Conservation (phyloP, 768 basidiomycete species). For the Fistulinella prunicolor region DNA sequence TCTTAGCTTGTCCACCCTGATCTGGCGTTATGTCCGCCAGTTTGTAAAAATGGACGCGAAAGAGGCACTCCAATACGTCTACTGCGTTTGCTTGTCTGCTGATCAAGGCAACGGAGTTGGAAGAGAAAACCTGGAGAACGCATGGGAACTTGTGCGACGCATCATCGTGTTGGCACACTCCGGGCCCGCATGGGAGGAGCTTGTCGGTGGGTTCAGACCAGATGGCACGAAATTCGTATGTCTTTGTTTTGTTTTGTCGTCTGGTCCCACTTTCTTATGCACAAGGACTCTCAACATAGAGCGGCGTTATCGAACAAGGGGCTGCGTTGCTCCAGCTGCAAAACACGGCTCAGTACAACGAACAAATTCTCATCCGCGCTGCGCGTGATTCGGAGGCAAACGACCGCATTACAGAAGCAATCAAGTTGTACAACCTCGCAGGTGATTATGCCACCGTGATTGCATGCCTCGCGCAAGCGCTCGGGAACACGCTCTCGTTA, state of each 20-base stretch:
- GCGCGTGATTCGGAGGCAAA: conserved; percentile 82
- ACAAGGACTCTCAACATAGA: conserved; percentile 45
- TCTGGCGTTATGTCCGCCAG: conserved; percentile 90
- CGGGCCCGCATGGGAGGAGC: conserved; percentile 84
- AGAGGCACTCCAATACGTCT: conserved; percentile 93
- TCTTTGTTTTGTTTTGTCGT: conserved; percentile 15
- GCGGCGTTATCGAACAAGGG: conserved; percentile 84
- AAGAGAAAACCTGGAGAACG: conserved; percentile 78
- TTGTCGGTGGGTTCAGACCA: conserved; percentile 87
- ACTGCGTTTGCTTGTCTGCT: conserved; percentile 73
- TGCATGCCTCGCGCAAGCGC: conserved; percentile 78
- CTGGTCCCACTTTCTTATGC: not conserved
- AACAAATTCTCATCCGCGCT: conserved; percentile 78
- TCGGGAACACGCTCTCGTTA: conserved; percentile 79
- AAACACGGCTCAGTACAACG: conserved; percentile 67
- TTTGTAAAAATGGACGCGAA: conserved; percentile 92
- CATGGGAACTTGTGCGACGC: conserved; percentile 77
- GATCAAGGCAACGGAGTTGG: conserved; percentile 72
- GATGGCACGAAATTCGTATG: conserved; percentile 89
- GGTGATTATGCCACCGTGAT: conserved; percentile 89
- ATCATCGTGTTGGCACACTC: conserved; percentile 77
- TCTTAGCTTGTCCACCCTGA: conserved; percentile 76
- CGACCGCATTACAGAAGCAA: conserved; percentile 83
- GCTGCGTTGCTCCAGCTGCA: conserved; percentile 71
- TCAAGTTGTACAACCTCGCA: conserved; percentile 94